Conservation (phyloP, 169 alveolate genomes). For the Babesia sp. region DNA sequence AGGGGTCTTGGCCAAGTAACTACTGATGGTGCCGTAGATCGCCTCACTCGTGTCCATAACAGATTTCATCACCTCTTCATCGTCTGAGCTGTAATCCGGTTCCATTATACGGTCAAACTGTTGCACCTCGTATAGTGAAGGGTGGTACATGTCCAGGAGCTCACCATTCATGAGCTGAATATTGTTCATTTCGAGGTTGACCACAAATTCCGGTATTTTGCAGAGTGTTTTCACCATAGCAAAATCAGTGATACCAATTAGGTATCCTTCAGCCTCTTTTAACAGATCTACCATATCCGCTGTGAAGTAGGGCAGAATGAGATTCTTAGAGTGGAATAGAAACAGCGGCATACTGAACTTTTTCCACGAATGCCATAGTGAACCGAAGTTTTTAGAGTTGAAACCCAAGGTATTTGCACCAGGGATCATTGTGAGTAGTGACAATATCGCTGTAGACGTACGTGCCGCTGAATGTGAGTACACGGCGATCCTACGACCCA, state of each 20-base stretch:
- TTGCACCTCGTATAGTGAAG: conserved; percentile 51
- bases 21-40: conserved; percentile 38
- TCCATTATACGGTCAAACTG: conserved; percentile 27
- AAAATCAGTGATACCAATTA: conserved; percentile 56
- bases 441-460: conserved; percentile 39
- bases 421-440: conserved; percentile 59
- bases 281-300: conserved; percentile 21
- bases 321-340: conserved; percentile 46
- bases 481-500: conserved; percentile 43
- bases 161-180: conserved; percentile 25
- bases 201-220: conserved; percentile 32
- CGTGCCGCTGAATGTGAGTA: conserved; percentile 60
- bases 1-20: conserved; percentile 58
- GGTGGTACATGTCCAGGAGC: conserved; percentile 47
- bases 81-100: conserved; percentile 33
- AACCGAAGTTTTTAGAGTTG: conserved; percentile 58
- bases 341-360: conserved; percentile 57
- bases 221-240: conserved; percentile 5
- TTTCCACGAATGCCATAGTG: conserved; percentile 61
- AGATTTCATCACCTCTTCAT: conserved; percentile 38
- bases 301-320: conserved; percentile 45
- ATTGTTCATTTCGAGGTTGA: conserved; percentile 49
- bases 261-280: conserved; percentile 20
- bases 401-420: conserved; percentile 55
- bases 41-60: conserved; percentile 49